Evolutionary conservation across 768 basidiomycete genomes (phyloP), one percentile per base, ranked within the genome.

Genomic region (Chalciporus piperatus): DNA sequence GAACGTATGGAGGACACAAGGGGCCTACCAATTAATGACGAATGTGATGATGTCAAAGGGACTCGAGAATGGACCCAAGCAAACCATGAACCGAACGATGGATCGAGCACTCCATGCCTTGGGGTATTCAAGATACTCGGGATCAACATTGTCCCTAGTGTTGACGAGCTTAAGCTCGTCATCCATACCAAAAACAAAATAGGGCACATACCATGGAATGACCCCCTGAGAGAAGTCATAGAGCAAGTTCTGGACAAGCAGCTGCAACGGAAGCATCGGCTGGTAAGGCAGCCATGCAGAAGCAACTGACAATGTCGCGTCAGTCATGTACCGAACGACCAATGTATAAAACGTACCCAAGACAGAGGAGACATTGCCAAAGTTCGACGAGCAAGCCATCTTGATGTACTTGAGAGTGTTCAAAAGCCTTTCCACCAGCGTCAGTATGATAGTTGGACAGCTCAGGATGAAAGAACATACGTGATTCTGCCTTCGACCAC

Each of bases 211-310:
- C 30, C 70, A 71, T 35, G 71, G 70, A 50, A 71, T 71, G 1
- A 71, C 68, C 19, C 56, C 70, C 12, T 71, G 70, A 23, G 71
- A 71, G 41, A 71, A 72, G 50, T 71, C 71, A 45, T 70, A 70
- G 2, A 71, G 57, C 23, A 70, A 41, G 47, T 72, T 70, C 50
- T 70, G 69, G 19, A 60, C 52, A 32, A 70, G 57, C 8, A 70
- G 32, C 33, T 70, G 69, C 32, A 70, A 32, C 11, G 71, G 68
- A 22, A 63, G 49, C 71, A 71, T 71, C 3, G 71, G 70, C 41
- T 71, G 64, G 45, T 72, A 72, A 23, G 70, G 71, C 25, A 71
- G 28, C 71, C 71, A 71, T 41, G 68, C 70, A 28, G 70, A 72
- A 41, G 70, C 71, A 39, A 71, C 66, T 67, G 28, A 19, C 27